Base-by-base conservation (phyloP, 2,329 filamentous ascomycete species). In the Fusarium pilosicola region DNA sequence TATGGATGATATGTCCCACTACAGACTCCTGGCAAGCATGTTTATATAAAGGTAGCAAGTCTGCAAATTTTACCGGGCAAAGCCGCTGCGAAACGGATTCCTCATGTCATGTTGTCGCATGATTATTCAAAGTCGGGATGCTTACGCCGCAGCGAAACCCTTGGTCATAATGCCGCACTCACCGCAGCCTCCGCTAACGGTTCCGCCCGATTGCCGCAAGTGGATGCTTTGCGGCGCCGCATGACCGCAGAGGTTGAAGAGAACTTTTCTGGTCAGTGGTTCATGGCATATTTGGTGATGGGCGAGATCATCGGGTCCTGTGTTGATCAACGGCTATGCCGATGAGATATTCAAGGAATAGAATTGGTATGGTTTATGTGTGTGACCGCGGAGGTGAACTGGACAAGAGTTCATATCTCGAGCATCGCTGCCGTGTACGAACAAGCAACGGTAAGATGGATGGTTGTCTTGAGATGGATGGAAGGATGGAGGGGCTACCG, bases 81-180 rank as follows among this genome's bases (percentile, higher is more conserved):
- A 65, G 51, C 67, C 67, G 67, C 38, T 38, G 44, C n/a, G 10
- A 28, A 36, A 38, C 28, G 28, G 24, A 70, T 48, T 54, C 34
- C 65, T 70, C 65, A 70, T 57, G 59, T 70, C 67, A 70, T 70
- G 44, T 58, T 57, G 26, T 70, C 49, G 67, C 59, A 70, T 70
- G 67, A 70, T 70, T 70, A 38, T 57, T 52, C 22, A 51, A 12
- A 44, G 28, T 57, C 46, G 45, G 65, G 45, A 32, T 51, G 41
- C 58, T 65, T 54, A 65, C 63, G 59, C 67, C 67, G 67, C 58
- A 54, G 41, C 51, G 2, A 67, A 61, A 36, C 22, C 52, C 46
- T 46, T 30, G 28, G 17, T 26, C 28, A 12, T 28, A 14, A 44
- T 52, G 65, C 67, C 67, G 67, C 67, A 46, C 3, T 32, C 13